These are phyloP conservation scores for Aspergillus clavatus DNA, from an alignment of 2,329 filamentous ascomycete species.

Conservation along the genomic window DNA sequence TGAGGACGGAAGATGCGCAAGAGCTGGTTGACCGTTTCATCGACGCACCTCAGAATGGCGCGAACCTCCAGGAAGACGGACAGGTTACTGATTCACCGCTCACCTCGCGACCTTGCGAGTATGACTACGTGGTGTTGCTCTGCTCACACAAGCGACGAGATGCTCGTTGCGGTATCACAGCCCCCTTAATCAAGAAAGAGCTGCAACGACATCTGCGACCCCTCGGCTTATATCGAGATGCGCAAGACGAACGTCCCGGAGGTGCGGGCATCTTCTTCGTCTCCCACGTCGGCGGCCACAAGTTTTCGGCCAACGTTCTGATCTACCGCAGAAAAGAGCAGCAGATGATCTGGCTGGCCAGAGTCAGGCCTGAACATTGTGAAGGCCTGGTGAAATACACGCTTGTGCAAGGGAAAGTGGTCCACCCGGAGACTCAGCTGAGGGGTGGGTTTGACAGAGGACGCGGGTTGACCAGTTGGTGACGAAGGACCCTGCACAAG, in stretches of 20 bases:
- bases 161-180: constrained; percentile 84
- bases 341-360: constrained; percentile 72
- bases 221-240: constrained; percentile 71
- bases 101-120: constrained; percentile 61
- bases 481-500: constrained; percentile 5
- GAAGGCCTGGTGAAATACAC: constrained; percentile 85
- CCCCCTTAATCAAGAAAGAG: constrained; percentile 73
- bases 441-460: constrained; percentile 77
- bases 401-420: constrained; percentile 79
- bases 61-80: constrained; percentile 49
- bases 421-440: constrained; percentile 77
- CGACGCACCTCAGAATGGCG: constrained; percentile 54
- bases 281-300: constrained; percentile 88
- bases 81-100: constrained; percentile 41
- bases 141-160: constrained; percentile 87
- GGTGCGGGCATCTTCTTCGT: constrained; percentile 90
- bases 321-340: constrained; percentile 61
- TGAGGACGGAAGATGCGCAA: constrained; percentile 61
- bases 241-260: constrained; percentile 75
- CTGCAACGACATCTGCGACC: constrained; percentile 77
- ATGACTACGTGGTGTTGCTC: constrained; percentile 77
- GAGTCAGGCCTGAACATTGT: constrained; percentile 78
- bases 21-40: constrained; percentile 64
- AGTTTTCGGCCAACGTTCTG: constrained; percentile 87
- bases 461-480: constrained; percentile 65